Evolutionary conservation across 352 stramenopile genomes (phyloP).

Genomic region (Globisporangium parvum): DNA sequence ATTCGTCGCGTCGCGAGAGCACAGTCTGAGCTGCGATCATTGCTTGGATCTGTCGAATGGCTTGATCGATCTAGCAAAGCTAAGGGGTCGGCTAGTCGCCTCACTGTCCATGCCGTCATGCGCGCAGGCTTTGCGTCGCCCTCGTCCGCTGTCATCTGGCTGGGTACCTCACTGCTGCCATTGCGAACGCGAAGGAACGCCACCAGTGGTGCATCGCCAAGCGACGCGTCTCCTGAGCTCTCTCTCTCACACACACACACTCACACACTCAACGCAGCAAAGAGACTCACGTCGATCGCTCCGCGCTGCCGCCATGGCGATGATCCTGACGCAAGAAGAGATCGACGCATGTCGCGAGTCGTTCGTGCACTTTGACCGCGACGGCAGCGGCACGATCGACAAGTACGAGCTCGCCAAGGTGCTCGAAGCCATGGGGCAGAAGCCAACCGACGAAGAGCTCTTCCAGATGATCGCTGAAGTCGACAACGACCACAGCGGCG

Average conservation of each 20-base stretch:
- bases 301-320: constrained; percentile 22
- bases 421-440: constrained; percentile 96
- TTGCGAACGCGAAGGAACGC: too few species aligned
- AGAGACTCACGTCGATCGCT: neutral
- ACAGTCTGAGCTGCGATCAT: neutral
- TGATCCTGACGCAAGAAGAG: constrained; percentile 94
- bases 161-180: too few species aligned
- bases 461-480: constrained; percentile 97
- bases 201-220: too few species aligned
- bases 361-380: constrained; percentile 97
- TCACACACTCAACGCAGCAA: neutral
- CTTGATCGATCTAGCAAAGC: too few species aligned
- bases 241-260: too few species aligned
- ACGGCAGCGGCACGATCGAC: constrained; percentile 94
- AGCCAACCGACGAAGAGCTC: constrained; percentile 95
- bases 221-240: too few species aligned
- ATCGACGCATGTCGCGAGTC: constrained; percentile 95
- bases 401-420: constrained; percentile 92
- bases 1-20: neutral
- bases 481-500: constrained; percentile 90
- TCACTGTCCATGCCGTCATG: too few species aligned
- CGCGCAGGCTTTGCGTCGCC: too few species aligned
- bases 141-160: too few species aligned
- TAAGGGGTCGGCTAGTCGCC: too few species aligned
- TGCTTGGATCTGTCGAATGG: too few species aligned